Evolutionary conservation across 495 filamentous ascomycete species (phyloP), one percentile per base, ranked within the genome.

Genomic region (Aspergillus nidulans): DNA sequence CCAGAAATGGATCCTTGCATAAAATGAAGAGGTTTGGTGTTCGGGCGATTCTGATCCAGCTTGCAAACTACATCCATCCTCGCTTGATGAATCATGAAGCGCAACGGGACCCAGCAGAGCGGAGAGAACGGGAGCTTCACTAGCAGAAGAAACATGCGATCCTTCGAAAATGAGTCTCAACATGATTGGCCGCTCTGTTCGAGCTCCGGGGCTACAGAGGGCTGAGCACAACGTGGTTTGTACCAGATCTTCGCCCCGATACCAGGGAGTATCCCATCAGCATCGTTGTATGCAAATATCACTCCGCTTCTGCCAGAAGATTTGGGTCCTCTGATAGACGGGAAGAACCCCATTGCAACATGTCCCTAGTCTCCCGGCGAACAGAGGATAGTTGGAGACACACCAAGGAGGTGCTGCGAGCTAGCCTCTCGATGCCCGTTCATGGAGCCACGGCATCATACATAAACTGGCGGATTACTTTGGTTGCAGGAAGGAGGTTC

Each of bases 381-480:
- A 52, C 49, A 42, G n/a, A 8, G 36, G 24, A 46, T 41, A 46
- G 23, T 18, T 24, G 47, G 49, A 36, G 19, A 28, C n/a, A 38
- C 38, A 20, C 40, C 48, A 48, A 51, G 32, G 24, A 55, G 21
- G 21, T 48, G 20, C 41, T 59, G 38, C 49, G 36, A 44, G 43
- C 47, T 49, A 47, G 25, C 13, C 26, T 53, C 51, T 54, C 18
- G 46, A 52, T 40, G 18, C 30, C 26, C 44, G 52, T 63, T 60
- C 70, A 34, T 74, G 69, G 71, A 67, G 71, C 71, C 71, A 74
- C 69, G 69, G 70, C 68, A 74, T 64, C 64, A 64, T 54, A 60
- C 58, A 52, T 45, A 20, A 42, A 32, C 63, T 63, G 62, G 57
- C 52, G 55, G 61, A 57, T 66, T 65, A 64, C 56, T 61, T 63